Evolutionary conservation across 805 yeast genomes (phyloP), one percentile per base, ranked within the genome.

Genomic region (Candida schatavii): DNA sequence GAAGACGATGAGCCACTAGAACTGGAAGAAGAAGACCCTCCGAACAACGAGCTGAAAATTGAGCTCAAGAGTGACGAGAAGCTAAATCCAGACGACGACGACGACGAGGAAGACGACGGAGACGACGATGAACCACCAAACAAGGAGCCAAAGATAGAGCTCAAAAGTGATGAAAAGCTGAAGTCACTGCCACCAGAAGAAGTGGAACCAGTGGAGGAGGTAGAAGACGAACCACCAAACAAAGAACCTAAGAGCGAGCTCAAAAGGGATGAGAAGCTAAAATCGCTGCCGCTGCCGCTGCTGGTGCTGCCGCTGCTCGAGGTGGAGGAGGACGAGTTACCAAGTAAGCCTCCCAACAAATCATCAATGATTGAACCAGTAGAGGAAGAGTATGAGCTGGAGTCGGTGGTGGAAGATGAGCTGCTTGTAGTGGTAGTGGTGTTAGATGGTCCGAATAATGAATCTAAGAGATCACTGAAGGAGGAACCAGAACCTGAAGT

Each of bases 321-420:
- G 11, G 20, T 18, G 27, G 39, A 36, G 5, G 30, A 25, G 3
- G 30, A 14, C 25, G 32, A 26, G 15, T 25, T 18, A 9, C 50
- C 51, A n/a, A 52, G 38, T 23, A 51, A 29, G 20, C 38, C 43
- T 20, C 42, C 48, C 32, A 50, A 38, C 18, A 46, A 29, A 5
- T 40, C 44, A 15, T 35, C 49, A 17, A 43, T n/a, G 4, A 40
- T 28, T 10, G 35, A 28, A 7, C 27, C 44, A 28, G 47, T 39
- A 4, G 36, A 29, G n/a, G 48, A 35, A 22, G 45, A 21, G 9
- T 40, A 15, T 18, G 31, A 36, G 26, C 29, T 32, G 15, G 43
- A 29, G 25, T 38, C 14, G 30, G 41, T 27, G 13, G 39, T 23
- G 21, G 40, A 26, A 17, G 37, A 9, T 21, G 14, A 17, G 21